A percentile compares a stretch with the other conserved stretches of the same genome.
phyloP scores from a whole-genome alignment of 441 rosid species.

The Gossypium aridum region DNA sequence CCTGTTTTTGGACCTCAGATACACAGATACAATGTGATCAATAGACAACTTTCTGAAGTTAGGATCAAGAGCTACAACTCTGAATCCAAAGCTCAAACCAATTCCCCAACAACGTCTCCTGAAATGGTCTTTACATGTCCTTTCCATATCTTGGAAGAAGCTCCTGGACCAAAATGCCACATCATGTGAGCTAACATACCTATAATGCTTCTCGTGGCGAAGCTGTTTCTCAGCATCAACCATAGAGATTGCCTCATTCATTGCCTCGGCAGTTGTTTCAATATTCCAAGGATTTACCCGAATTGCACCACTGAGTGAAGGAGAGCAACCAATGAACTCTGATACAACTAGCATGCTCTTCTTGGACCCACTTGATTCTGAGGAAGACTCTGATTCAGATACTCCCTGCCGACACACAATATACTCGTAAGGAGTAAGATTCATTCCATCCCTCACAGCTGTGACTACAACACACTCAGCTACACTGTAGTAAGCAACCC shows the following conservation, averaged over 20 bases:
- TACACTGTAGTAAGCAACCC: constrained; percentile 55
- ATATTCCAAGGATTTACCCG: constrained; percentile 74
- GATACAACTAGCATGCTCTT: constrained; percentile 79
- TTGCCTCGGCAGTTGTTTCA: constrained; percentile 64
- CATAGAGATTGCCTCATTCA: constrained; percentile 68
- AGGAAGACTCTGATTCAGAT: constrained; percentile 29
- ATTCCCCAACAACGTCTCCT: constrained; percentile 70
- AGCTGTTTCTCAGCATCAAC: constrained; percentile 53
- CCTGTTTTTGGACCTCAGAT: constrained; percentile 49
- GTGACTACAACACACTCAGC: constrained; percentile 77
- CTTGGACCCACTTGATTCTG: constrained; percentile 38
- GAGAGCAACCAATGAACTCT: constrained; percentile 75
- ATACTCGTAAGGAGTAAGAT: constrained; percentile 74
- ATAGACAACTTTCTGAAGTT: constrained; percentile 56
- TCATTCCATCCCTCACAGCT: constrained; percentile 84
- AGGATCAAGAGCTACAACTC: constrained; percentile 71
- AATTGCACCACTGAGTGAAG: constrained; percentile 78
- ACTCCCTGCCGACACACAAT: constrained; percentile 68
- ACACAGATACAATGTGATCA: constrained; percentile 49
- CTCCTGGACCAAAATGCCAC: constrained; percentile 70
- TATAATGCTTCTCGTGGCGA: constrained; percentile 76
- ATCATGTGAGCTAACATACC: constrained; percentile 62
- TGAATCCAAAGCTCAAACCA: constrained; percentile 66
- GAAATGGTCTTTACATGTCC: constrained; percentile 65
- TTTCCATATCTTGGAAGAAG: constrained; percentile 71